Evolutionary conservation across 805 yeast genomes (phyloP), one percentile per base, ranked within the genome.

Genomic region (Maudiozyma turicensis): DNA sequence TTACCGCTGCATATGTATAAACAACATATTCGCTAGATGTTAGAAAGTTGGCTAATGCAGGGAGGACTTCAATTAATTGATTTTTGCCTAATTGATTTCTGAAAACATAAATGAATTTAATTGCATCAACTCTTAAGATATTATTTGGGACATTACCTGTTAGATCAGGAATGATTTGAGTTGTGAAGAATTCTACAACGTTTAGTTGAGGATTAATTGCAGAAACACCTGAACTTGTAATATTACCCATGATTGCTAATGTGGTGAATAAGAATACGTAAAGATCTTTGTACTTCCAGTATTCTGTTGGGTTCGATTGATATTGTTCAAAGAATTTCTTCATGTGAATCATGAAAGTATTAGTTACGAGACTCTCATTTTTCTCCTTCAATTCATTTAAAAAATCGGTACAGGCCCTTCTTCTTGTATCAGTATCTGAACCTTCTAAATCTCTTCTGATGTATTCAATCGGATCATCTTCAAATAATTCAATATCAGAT

Each of bases 401-500:
- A 60, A 93, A 89, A 59, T 88, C 97, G 1, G 95, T 86, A n/a
- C 97, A 82, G 0, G 96, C 81, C 57, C 95, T 80, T 66, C 97
- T 77, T 67, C 99, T 79, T 1, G 96, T 84, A 61, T 90, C 98
- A 11, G 84, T 78, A 63, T 91, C 98, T 0, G 95, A 82, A 6
- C 98, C 98, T 68, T 95, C 99, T 43, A 95, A 72, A 66, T 93
- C 99, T 52, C 95, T 77, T 60, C 98, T 78, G 20, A 90, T 90
- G 63, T 76, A 93, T 59, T 87, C 95, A 48, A 93, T 84, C 37
- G 99, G 99, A 63, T 93, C 99, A 67, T 93, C 99, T 67, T 93
- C 99, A 65, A 93, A 91, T 52, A 83, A 67, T 66, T 95, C 99
- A 59, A 87, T 88, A 63, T 93, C 99, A 1, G 84, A 74, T 50